phyloP scores from a whole-genome alignment of 495 filamentous ascomycete genomes.

The Annulohypoxylon bovei region DNA sequence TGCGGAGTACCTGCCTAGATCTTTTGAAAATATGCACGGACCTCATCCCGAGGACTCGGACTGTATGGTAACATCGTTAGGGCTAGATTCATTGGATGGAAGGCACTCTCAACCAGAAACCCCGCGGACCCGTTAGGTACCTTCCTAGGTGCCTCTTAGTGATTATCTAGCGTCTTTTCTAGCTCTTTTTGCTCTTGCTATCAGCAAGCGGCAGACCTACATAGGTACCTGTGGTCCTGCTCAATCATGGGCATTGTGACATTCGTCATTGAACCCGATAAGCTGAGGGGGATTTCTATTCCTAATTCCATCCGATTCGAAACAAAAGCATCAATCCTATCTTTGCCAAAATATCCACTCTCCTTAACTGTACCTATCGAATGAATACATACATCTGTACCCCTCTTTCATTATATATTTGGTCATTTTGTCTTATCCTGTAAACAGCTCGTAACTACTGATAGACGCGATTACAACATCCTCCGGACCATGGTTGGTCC shows the following conservation, averaged over 20 bases:
- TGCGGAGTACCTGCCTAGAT: background rate
- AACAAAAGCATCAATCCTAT: slow-evolving; percentile 22
- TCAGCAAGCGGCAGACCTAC: slow-evolving; percentile 11
- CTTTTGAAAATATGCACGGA: slow-evolving; percentile 15
- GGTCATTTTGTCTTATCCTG: background rate
- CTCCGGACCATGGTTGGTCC: slow-evolving; percentile 30
- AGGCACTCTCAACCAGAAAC: slow-evolving; percentile 3
- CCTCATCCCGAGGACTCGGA: slow-evolving; percentile 14
- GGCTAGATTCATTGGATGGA: slow-evolving; percentile 13
- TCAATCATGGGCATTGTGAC: slow-evolving; percentile 20
- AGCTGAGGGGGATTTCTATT: slow-evolving; percentile 21
- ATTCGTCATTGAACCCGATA: slow-evolving; percentile 34
- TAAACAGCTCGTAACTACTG: slow-evolving; percentile 3
- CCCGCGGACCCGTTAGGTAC: slow-evolving; percentile 22
- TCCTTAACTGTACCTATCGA: background rate
- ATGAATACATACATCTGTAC: background rate
- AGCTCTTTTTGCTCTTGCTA: background rate
- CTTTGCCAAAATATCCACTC: slow-evolving; percentile 12
- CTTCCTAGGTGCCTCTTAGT: no score
- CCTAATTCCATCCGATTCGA: slow-evolving; percentile 7
- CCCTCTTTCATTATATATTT: background rate
- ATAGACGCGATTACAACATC: background rate
- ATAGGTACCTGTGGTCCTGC: background rate
- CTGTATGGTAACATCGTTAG: slow-evolving; percentile 17
- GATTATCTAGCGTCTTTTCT: slow-evolving; percentile 2